Conservation (phyloP, 2,329 filamentous ascomycete genomes). For the Bipolaris oryzae region DNA sequence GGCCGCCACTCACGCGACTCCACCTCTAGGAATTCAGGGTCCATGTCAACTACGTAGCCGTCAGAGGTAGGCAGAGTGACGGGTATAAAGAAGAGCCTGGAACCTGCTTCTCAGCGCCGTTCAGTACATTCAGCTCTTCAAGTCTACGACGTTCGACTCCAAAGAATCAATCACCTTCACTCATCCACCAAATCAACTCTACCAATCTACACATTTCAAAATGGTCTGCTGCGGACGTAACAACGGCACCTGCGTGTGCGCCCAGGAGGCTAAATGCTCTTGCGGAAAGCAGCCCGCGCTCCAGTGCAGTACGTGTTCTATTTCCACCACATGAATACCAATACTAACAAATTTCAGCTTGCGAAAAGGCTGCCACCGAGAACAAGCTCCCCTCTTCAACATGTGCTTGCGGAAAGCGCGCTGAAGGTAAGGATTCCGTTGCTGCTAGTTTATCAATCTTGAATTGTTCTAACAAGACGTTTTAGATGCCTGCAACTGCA, state of each 20-base stretch:
- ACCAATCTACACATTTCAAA: constrained; percentile 23
- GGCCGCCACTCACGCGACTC: constrained; percentile 28
- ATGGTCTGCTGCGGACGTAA: constrained; percentile 66
- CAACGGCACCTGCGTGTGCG: constrained; percentile 62
- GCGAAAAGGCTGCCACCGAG: constrained; percentile 75
- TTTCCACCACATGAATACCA: constrained; percentile 9
- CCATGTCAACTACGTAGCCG: constrained; percentile 21
- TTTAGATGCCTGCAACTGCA: constrained; percentile 72
- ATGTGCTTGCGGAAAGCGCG: constrained; percentile 79
- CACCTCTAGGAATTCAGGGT: constrained; percentile 20
- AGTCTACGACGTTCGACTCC: constrained; percentile 3
- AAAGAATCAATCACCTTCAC: neutral
- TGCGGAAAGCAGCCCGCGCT: constrained; percentile 89
- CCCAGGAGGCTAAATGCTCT: constrained; percentile 72
- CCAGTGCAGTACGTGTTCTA: constrained; percentile 66
- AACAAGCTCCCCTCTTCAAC: constrained; percentile 72
- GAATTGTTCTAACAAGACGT: constrained; percentile 4
- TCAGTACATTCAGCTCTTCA: constrained; percentile 10
- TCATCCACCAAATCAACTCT: constrained; percentile 13
- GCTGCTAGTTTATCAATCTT: neutral
- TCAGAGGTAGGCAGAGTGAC: constrained; percentile 9
- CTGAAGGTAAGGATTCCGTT: constrained; percentile 61
- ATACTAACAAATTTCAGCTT: constrained; percentile 53
- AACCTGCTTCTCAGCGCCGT: constrained; percentile 11
- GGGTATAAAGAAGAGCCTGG: constrained; percentile 29